phyloP scores from a whole-genome alignment of 2,329 filamentous ascomycete species.

The Talaromyces piceae region DNA sequence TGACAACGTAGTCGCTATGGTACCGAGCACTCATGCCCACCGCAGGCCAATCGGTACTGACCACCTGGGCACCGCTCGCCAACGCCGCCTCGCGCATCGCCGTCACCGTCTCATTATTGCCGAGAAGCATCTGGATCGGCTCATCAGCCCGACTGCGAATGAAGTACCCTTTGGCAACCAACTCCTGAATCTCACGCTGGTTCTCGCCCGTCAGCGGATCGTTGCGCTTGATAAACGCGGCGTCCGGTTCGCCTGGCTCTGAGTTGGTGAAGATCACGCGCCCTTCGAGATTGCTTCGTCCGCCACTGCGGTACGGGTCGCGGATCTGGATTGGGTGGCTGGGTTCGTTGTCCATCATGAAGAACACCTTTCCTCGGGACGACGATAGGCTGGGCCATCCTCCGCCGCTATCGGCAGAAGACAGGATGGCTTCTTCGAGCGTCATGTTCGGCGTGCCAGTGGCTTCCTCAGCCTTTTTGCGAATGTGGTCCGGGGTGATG shows the following conservation, averaged over 20 bases:
- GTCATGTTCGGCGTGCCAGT: background rate
- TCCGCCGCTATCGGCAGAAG: conserved; percentile 3
- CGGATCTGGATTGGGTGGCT: conserved; percentile 11
- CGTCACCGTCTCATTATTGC: background rate
- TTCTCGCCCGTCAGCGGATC: conserved; percentile 8
- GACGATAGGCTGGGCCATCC: conserved; percentile 9
- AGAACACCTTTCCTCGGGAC: conserved; percentile 10
- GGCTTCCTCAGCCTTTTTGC: conserved; percentile 5
- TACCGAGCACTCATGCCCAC: conserved; percentile 8
- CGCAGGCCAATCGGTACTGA: conserved; percentile 10
- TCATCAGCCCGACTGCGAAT: conserved; percentile 10
- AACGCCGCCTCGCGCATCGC: conserved; percentile 10
- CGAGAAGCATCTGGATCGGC: conserved; percentile 9
- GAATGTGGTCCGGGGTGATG: conserved; percentile 11
- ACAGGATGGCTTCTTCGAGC: conserved; percentile 11
- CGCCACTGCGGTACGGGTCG: conserved; percentile 8
- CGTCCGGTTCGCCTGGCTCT: conserved; percentile 7
- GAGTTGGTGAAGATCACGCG: conserved; percentile 13
- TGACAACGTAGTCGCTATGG: conserved; percentile 12
- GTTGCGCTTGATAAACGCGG: conserved; percentile 12
- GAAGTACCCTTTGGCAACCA: conserved; percentile 9
- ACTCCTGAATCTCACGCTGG: conserved; percentile 8
- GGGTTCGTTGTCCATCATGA: conserved; percentile 12
- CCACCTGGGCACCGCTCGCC: conserved; percentile 11
- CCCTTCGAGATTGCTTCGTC: conserved; percentile 7